Base-by-base conservation (phyloP, 139 green algal species). In the Chlamydomonas urium region DNA sequence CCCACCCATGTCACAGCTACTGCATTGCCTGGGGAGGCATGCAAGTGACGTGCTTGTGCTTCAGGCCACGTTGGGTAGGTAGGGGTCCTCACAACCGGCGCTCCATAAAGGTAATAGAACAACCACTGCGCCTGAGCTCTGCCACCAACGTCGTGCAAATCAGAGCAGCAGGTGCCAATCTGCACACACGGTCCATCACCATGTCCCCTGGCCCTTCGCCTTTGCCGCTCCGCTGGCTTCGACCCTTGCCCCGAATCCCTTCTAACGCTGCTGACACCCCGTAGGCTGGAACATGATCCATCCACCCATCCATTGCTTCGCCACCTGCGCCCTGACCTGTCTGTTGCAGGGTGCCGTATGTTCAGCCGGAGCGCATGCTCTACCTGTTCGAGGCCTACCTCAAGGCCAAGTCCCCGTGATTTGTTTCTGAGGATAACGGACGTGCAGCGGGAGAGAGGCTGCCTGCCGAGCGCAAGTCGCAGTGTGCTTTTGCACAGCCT, bases 351-450 rank as follows among this genome's bases (percentile, higher is more conserved):
- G 60, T 71, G 63, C 63, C 63, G 14, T 71, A 71, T 35, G 38
- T 57, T 14, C 63, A 71, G 26, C 63, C 63, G 23, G 63, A 71
- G 63, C 23, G 63, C 8, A 71, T 71, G 63, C 31, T 71, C 24
- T 26, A 71, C 35, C 8, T 71, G 5, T 21, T 71, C 3, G 8
- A 6, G 5, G 17, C 24, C 4, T 71, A 58, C 38, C 38, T 71
- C 5, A 6, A 67, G 10, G 56, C 8, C n/a, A 34, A 56, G 45
- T 56, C 45, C 17, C 45, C 45, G 21, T 56, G n/a, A n/a, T n/a
- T n/a, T n/a, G n/a, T n/a, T n/a, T n/a, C n/a, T n/a, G n/a, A n/a
- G n/a, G n/a, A n/a, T n/a, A n/a, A n/a, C n/a, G n/a, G n/a, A n/a
- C n/a, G n/a, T n/a, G n/a, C n/a, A n/a, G n/a, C n/a, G n/a, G n/a